Evolutionary conservation across 2,329 filamentous ascomycete species (phyloP), one percentile per base, ranked within the genome.

Genomic region (Penicillium sp.): DNA sequence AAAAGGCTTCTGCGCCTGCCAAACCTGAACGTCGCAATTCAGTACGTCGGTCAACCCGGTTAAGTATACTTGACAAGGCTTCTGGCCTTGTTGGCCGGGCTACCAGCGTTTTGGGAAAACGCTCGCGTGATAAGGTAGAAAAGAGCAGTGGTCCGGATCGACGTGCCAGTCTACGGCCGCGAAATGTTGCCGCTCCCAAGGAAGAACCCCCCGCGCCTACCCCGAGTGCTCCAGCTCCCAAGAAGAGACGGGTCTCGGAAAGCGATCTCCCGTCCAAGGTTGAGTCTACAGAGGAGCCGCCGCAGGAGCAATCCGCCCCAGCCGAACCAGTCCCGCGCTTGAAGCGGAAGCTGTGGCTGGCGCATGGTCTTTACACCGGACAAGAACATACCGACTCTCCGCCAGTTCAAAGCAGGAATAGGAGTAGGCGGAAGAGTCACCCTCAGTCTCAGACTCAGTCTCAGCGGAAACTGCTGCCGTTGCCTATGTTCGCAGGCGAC

Each of bases 331-430:
- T n/a, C n/a, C n/a, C n/a, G n/a, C n/a, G 32, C 40, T 57, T 12
- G 49, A 61, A 42, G 31, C 70, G 75, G 44, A 95, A 95, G 74
- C 83, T 82, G 57, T 97, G 87, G 79, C 75, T 94, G 47, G 75
- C 77, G 45, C 87, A 89, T 65, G 93, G 91, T 8, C 75, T 97
- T 15, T 97, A 94, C 62, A 84, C 88, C 0, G 93, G 93, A 26
- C 91, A 96, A 66, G 76, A 83, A 28, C 70, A 69, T 17, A 69
- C 72, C 33, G 69, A 76, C 48, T 64, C 72, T 43, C 71, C 74
- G 43, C 65, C 75, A 10, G 73, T 73, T 42, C 76, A 77, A 57
- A 73, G 70, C 52, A 72, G 72, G 53, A 76, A 70, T 53, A 71
- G 66, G 52, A 65, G 60, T 52, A 57, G 62, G 6, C 59, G 68